These are phyloP conservation scores for Trichosanthes cucumerina DNA, from an alignment of 306 rosid species.

Conservation along the genomic window DNA sequence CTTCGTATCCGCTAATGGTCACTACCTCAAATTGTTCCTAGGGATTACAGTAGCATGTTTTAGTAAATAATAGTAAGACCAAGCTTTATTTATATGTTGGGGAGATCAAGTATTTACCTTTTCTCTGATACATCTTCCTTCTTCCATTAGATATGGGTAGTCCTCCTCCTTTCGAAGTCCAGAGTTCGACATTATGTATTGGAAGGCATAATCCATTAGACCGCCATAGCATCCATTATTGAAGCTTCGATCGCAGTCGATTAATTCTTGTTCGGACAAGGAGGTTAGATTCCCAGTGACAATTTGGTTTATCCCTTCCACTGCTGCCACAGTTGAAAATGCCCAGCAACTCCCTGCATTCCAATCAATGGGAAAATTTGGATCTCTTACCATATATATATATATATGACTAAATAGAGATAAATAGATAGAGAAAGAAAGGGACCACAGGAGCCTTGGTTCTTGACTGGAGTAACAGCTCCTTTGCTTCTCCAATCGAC, in stretches of 20 bases:
- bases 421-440: conserved; percentile 1
- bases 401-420: neutral
- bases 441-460: conserved; percentile 44
- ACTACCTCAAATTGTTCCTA: conserved; percentile 53
- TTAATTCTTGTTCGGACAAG: conserved; percentile 38
- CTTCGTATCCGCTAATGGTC: conserved; percentile 67
- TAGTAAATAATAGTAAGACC: neutral
- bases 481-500: conserved; percentile 49
- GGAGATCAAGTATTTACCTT: conserved; percentile 34
- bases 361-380: neutral
- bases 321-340: conserved; percentile 41
- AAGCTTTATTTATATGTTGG: neutral
- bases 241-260: conserved; percentile 34
- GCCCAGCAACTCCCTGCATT: conserved; percentile 49
- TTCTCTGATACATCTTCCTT: conserved; percentile 65
- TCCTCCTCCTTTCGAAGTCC: conserved; percentile 41
- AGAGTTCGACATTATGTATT: conserved; percentile 24
- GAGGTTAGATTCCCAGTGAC: conserved; percentile 41
- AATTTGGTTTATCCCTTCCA: conserved; percentile 39
- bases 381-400: neutral
- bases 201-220: conserved; percentile 35
- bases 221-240: conserved; percentile 42
- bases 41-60: neutral
- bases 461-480: conserved; percentile 39
- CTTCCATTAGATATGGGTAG: conserved; percentile 59